Evolutionary conservation across 169 alveolate species (phyloP), one percentile per base, ranked within the genome.

Genomic region (Sarcocystis neurona): DNA sequence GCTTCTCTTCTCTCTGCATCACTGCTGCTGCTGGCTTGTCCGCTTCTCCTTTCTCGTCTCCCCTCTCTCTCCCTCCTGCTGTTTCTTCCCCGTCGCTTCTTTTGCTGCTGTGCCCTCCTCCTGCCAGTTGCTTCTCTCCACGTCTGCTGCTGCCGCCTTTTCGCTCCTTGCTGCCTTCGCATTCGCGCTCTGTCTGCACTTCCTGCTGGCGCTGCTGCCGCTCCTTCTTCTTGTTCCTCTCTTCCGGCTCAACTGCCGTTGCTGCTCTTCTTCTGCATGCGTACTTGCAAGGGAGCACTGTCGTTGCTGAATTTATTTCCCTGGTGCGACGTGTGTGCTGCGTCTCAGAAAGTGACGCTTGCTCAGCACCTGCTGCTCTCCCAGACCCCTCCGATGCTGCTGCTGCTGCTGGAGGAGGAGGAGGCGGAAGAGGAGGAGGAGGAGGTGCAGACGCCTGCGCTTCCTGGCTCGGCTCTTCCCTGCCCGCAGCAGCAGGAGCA

Each of bases 381-480:
- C 20, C 20, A 20, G 63, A 34, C 41, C 75, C 37, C 37, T n/a
- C 37, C 10, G 37, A 12, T 18, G 75, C 39, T 34, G 27, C 12
- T 63, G 75, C 75, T 34, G 8, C 37, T 15, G 75, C 30, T 34
- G 5, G 27, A 5, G 37, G 10, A 5, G 41, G 75, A 12, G 37
- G 5, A 12, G 37, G 37, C 75, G 10, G 12, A 63, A 5, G 37
- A 12, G 27, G 37, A n/a, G 8, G 37, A 18, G 75, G 30, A 53
- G 10, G 63, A 12, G 63, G 10, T 10, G 10, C 63, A 53, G 12
- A 84, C 82, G 79, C 53, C 89, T 68, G 8, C 1, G 56, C 41
- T 63, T 79, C 48, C 34, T 84, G 80, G 58, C 89, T 44, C 89
- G 82, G 50, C 80, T 84, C 4, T 80, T 80, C 12, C 20, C 80